phyloP scores from a whole-genome alignment of 768 basidiomycete species.

The Trametes sanguinea region DNA sequence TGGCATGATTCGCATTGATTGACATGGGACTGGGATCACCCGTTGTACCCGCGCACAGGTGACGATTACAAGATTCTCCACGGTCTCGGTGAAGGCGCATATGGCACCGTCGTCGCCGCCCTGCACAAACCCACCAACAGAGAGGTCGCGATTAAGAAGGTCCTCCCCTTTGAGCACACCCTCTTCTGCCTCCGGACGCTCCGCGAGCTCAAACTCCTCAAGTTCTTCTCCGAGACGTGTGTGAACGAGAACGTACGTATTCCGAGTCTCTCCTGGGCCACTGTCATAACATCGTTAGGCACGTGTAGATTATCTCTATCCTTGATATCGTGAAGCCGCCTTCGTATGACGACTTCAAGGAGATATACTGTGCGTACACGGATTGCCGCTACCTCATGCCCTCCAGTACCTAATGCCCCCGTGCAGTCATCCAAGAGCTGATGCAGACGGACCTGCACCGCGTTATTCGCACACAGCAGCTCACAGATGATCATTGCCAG shows the following conservation, averaged over 20 bases:
- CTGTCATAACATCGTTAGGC: too few species aligned
- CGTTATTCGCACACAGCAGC: slow-evolving; percentile 85
- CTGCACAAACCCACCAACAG: slow-evolving; percentile 78
- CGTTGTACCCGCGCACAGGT: slow-evolving; percentile 40
- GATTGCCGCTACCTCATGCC: not conserved
- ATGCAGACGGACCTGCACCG: slow-evolving; percentile 93
- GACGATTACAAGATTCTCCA: slow-evolving; percentile 75
- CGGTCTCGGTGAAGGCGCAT: slow-evolving; percentile 82
- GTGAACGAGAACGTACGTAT: slow-evolving; percentile 74
- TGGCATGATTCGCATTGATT: too few species aligned
- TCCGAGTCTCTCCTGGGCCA: not conserved
- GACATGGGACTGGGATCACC: too few species aligned
- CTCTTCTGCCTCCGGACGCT: slow-evolving; percentile 89
- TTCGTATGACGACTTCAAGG: slow-evolving; percentile 74
- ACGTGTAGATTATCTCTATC: slow-evolving; percentile 80
- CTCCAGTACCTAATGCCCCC: slow-evolving; percentile 10
- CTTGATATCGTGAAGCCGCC: slow-evolving; percentile 87
- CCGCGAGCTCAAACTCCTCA: slow-evolving; percentile 87
- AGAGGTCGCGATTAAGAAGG: slow-evolving; percentile 94
- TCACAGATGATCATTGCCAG: slow-evolving; percentile 90
- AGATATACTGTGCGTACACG: slow-evolving; percentile 71
- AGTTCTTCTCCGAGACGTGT: slow-evolving; percentile 79
- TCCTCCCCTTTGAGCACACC: slow-evolving; percentile 92
- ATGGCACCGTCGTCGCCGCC: slow-evolving; percentile 89
- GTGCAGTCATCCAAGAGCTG: slow-evolving; percentile 76